Conservation (phyloP, 305 asterid species). For the Striga hermonthica region DNA sequence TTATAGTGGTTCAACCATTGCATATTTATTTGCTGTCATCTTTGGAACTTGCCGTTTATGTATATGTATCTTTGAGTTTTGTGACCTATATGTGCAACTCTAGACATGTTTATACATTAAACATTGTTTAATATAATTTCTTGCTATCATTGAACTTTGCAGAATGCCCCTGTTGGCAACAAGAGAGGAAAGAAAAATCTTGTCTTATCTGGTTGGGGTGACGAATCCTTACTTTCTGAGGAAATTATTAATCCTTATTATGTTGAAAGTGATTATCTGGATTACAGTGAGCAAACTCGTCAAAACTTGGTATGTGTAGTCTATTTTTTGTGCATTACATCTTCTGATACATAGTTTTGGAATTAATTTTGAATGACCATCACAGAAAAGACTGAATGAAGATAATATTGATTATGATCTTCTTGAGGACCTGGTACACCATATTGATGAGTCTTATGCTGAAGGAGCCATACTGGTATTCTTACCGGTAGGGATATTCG, state of each 20-base stretch:
- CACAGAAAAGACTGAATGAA: slow-evolving; percentile 88
- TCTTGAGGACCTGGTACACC: slow-evolving; percentile 88
- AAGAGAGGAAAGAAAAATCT: slow-evolving; percentile 89
- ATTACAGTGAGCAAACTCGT: slow-evolving; percentile 70
- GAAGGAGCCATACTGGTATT: slow-evolving; percentile 88
- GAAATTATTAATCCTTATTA: slow-evolving; percentile 69
- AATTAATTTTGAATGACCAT: slow-evolving; percentile 32
- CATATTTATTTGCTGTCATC: slow-evolving; percentile 12
- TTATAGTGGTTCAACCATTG: background rate
- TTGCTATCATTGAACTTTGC: slow-evolving; percentile 33
- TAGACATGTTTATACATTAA: slow-evolving; percentile 9
- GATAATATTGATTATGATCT: slow-evolving; percentile 87
- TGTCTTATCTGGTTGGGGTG: slow-evolving; percentile 92
- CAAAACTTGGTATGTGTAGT: slow-evolving; percentile 66
- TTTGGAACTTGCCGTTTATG: slow-evolving; percentile 6
- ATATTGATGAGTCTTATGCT: slow-evolving; percentile 69
- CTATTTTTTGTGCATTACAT: slow-evolving; percentile 23
- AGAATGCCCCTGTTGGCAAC: slow-evolving; percentile 78
- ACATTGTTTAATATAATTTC: slow-evolving; percentile 15
- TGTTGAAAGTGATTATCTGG: slow-evolving; percentile 50
- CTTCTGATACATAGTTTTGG: slow-evolving; percentile 21
- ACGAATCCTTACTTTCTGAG: slow-evolving; percentile 78
- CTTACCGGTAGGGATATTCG: slow-evolving; percentile 63
- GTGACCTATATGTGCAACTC: slow-evolving; percentile 13
- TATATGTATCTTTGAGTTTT: slow-evolving; percentile 12